Evolutionary conservation across 495 filamentous ascomycete species (phyloP), one percentile per base, ranked within the genome.

Genomic region (Staphylotrichum tortipilum): DNA sequence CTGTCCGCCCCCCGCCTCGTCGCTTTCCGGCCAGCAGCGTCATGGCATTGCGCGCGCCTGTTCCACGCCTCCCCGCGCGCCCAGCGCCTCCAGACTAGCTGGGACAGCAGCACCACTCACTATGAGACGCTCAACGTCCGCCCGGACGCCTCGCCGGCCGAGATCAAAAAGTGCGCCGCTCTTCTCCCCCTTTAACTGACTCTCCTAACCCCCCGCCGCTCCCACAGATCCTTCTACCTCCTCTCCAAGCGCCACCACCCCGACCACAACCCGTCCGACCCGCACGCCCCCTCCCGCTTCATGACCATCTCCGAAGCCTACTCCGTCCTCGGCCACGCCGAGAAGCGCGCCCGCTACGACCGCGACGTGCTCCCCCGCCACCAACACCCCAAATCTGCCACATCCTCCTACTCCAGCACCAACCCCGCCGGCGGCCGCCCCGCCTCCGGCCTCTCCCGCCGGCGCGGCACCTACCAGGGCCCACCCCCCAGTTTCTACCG

Each of bases 201-300:
- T n/a, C n/a, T 43, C 36, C 26, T 14, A 15, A 18, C 46, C 46
- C 38, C 35, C 44, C 42, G 21, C 29, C 53, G 26, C 26, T 28
- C 10, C 26, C 26, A 28, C 50, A 86, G 84, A 57, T 82, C 89
- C 75, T 98, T 94, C 79, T 96, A 94, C 78, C 59, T 73, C 56
- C 85, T 98, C 64, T 95, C 89, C 68, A 92, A 95, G 69, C 67
- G 71, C 43, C 85, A 95, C 79, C 92, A 98, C 73, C 92, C 92
- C 12, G 92, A 98, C 78, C 83, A 78, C 68, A 92, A 97, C 75
- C 86, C 76, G 49, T 41, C 69, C 51, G 83, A 94, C 70, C 83
- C 86, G 1, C 63, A 73, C 52, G 86, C 92, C 49, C 70, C 82
- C 18, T 60, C 74, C 29, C 86, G 84, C 63, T 98, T 98, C 78